A percentile compares a stretch with the other conserved stretches of the same genome.
Conservation (phyloP, 352 stramenopile species). For the Phytophthora chlamydospora region DNA sequence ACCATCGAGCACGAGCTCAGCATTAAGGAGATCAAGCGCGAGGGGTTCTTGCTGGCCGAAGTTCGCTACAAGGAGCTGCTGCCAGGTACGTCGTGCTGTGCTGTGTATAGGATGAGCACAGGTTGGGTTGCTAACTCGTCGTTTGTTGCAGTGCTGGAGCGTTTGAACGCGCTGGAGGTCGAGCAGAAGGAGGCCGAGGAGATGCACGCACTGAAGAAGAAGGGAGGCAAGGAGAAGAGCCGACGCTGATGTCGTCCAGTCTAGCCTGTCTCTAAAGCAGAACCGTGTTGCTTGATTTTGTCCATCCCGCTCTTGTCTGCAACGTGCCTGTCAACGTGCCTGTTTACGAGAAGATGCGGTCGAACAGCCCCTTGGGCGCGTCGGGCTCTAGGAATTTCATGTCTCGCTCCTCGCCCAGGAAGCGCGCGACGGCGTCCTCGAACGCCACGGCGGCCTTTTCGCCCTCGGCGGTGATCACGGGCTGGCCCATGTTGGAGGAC, state of each 20-base stretch:
- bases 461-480: slow-evolving; percentile 83
- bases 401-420: slow-evolving; percentile 86
- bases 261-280: slow-evolving; percentile 22
- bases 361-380: slow-evolving; percentile 81
- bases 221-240: slow-evolving; percentile 74
- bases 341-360: slow-evolving; percentile 63
- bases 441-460: slow-evolving; percentile 85
- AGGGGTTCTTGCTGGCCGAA: slow-evolving; percentile 78
- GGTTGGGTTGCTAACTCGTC: slow-evolving; percentile 22
- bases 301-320: slow-evolving; percentile 15
- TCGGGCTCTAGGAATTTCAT: slow-evolving; percentile 90
- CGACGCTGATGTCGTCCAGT: slow-evolving; percentile 48
- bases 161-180: slow-evolving; percentile 78
- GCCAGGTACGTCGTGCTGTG: slow-evolving; percentile 46
- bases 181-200: slow-evolving; percentile 85
- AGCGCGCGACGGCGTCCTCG: slow-evolving; percentile 91
- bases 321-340: no score
- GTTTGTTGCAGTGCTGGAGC: slow-evolving; percentile 65
- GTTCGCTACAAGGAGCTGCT: slow-evolving; percentile 83
- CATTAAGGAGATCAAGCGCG: slow-evolving; percentile 89
- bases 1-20: slow-evolving; percentile 75
- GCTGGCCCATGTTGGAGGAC: slow-evolving; percentile 93
- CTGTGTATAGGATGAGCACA: slow-evolving; percentile 4
- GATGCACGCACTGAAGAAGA: slow-evolving; percentile 78
- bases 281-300: slow-evolving; percentile 25